These are phyloP conservation scores for Dillenia suffruticosa DNA, from an alignment of 164 flowering plant genomes.

Conservation along the genomic window DNA sequence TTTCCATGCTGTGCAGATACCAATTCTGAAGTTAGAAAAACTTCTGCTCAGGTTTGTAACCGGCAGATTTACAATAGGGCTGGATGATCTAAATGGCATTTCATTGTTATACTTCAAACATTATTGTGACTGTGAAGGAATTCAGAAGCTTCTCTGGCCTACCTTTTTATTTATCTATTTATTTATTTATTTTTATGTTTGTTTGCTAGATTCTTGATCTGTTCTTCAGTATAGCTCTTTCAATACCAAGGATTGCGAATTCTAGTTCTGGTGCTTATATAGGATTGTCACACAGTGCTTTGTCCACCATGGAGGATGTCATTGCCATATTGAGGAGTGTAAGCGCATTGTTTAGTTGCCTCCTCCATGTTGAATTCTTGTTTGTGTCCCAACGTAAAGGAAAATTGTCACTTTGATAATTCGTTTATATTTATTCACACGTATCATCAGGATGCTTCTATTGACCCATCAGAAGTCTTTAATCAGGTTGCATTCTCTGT, in stretches of 20 bases:
- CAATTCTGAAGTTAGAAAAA: slow-evolving; percentile 78
- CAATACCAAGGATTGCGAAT: slow-evolving; percentile 66
- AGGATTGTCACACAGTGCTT: too few species aligned
- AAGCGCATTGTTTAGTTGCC: too few species aligned
- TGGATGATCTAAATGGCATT: too few species aligned
- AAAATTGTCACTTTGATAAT: too few species aligned
- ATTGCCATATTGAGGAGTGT: too few species aligned
- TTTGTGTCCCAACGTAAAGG: too few species aligned
- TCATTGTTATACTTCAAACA: not conserved
- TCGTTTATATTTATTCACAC: not conserved
- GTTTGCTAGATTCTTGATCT: slow-evolving; percentile 74
- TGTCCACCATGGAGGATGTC: too few species aligned
- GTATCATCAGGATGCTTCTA: slow-evolving; percentile 79
- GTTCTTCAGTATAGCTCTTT: slow-evolving; percentile 81
- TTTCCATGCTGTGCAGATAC: slow-evolving; percentile 98
- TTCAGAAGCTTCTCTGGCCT: not conserved
- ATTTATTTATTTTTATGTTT: not conserved
- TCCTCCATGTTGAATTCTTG: too few species aligned
- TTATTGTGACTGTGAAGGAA: too few species aligned
- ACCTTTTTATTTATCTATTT: not conserved
- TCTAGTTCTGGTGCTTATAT: slow-evolving; percentile 30
- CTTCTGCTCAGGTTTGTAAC: slow-evolving; percentile 73
- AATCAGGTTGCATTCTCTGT: slow-evolving; percentile 70
- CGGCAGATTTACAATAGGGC: not conserved
- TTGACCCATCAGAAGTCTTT: slow-evolving; percentile 96